Conservation (phyloP, 2,329 filamentous ascomycete species). For the Curvularia hawaiiensis region DNA sequence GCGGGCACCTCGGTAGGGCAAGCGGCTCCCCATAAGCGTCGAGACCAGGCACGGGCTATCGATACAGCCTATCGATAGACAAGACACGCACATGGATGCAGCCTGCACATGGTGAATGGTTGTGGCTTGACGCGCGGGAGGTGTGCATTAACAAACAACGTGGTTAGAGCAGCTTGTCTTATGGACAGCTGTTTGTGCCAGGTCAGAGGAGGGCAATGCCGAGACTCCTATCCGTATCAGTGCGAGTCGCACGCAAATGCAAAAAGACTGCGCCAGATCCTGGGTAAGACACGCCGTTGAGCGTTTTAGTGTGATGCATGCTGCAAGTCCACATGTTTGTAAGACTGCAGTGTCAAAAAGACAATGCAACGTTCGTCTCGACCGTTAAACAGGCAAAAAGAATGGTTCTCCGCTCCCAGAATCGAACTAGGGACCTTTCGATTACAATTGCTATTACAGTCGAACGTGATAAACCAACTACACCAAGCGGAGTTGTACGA, state of each 20-base stretch:
- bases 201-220: not conserved
- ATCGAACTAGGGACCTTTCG: conserved; percentile 43
- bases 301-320: not conserved
- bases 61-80: conserved; percentile 7
- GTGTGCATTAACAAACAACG: not conserved
- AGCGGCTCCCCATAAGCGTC: conserved; percentile 16
- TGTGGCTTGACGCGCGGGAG: not conserved
- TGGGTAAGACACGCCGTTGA: not conserved
- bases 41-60: conserved; percentile 10
- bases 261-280: not conserved
- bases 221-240: not conserved
- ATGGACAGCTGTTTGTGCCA: not conserved
- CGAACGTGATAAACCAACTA: conserved; percentile 47
- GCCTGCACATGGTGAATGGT: not conserved
- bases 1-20: conserved; percentile 3
- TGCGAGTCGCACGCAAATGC: not conserved
- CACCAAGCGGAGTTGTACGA: conserved; percentile 32
- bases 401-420: conserved; percentile 41
- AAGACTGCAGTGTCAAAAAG: not conserved
- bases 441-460: conserved; percentile 44
- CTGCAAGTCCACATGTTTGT: not conserved
- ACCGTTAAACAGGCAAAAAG: conserved; percentile 8
- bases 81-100: not conserved
- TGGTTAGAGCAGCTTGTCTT: not conserved
- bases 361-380: not conserved